Conservation (phyloP, 2,329 filamentous ascomycete species). For the Trichoderma arundinaceum region DNA sequence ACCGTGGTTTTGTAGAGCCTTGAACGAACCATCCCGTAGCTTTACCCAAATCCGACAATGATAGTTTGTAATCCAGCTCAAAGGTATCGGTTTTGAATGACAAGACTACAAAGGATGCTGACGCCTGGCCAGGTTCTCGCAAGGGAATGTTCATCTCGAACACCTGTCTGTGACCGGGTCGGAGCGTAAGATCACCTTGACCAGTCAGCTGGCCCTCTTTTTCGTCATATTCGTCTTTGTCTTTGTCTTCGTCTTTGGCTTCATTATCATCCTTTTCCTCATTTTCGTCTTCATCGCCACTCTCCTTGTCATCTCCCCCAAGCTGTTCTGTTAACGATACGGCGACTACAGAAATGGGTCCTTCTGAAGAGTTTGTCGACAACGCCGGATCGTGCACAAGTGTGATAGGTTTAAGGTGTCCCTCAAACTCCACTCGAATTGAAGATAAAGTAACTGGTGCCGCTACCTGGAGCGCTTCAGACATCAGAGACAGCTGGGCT, state of each 20-base stretch:
- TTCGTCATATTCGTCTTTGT: conserved; percentile 38
- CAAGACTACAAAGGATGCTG: conserved; percentile 67
- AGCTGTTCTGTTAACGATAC: conserved; percentile 43
- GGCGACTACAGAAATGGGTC: conserved; percentile 34
- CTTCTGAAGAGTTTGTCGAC: conserved; percentile 25
- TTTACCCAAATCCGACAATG: conserved; percentile 51
- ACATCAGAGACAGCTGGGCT: conserved; percentile 64
- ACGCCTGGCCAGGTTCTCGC: conserved; percentile 80
- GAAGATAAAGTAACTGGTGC: conserved; percentile 58
- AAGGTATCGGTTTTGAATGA: conserved; percentile 69
- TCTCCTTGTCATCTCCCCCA: conserved; percentile 28
- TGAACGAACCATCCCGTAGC: conserved; percentile 58
- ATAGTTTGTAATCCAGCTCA: conserved; percentile 68
- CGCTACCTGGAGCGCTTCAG: conserved; percentile 60
- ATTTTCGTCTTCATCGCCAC: conserved; percentile 9
- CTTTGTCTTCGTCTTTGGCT: background rate
- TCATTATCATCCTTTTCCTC: background rate
- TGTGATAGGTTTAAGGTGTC: conserved; percentile 61
- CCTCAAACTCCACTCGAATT: conserved; percentile 61
- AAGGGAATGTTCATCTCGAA: conserved; percentile 75
- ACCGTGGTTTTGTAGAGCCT: conserved; percentile 50
- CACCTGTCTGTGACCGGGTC: conserved; percentile 70
- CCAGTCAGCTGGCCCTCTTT: conserved; percentile 56
- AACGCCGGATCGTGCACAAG: conserved; percentile 50
- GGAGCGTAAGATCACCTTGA: conserved; percentile 66